Evolutionary conservation across 352 stramenopile genomes (phyloP).

Genomic region (Pythium angustatum): DNA sequence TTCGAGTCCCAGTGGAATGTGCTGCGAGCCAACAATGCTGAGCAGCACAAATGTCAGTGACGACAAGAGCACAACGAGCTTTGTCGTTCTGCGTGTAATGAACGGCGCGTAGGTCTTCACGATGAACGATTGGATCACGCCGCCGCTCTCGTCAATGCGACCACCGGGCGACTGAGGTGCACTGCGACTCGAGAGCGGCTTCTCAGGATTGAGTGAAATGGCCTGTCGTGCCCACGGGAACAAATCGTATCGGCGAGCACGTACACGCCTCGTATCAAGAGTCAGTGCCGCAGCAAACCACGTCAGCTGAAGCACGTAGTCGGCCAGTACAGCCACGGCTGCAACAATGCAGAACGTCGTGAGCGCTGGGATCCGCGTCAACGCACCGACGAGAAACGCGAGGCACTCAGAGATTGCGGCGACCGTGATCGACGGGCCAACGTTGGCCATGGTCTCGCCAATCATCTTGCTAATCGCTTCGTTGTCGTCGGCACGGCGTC

Average conservation of each 20-base stretch:
- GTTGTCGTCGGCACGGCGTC: constrained; percentile 37
- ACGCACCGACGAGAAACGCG: constrained; percentile 76
- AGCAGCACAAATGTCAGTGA: constrained; percentile 36
- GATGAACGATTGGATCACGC: constrained; percentile 64
- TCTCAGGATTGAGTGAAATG: constrained; percentile 41
- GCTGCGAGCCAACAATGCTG: constrained; percentile 53
- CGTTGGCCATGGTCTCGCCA: constrained; percentile 74
- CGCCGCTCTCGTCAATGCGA: constrained; percentile 16
- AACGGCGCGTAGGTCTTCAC: constrained; percentile 68
- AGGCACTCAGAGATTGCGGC: constrained; percentile 80
- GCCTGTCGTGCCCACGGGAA: constrained; percentile 65
- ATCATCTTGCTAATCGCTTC: constrained; percentile 62
- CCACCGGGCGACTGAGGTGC: constrained; percentile 8
- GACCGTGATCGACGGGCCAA: constrained; percentile 86
- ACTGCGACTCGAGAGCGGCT: constrained; percentile 24
- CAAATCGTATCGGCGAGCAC: constrained; percentile 68
- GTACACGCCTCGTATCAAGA: constrained; percentile 69
- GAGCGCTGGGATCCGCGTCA: constrained; percentile 88
- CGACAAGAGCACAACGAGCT: constrained; percentile 55
- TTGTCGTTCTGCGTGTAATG: constrained; percentile 57
- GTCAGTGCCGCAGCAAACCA: constrained; percentile 86
- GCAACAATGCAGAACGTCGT: constrained; percentile 88
- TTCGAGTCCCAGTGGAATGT: constrained; percentile 85
- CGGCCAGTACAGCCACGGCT: constrained; percentile 69
- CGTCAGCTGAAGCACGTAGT: constrained; percentile 86